These are phyloP conservation scores for Echinosphaeria canescens DNA, from an alignment of 2,329 filamentous ascomycete species.

Conservation along the genomic window DNA sequence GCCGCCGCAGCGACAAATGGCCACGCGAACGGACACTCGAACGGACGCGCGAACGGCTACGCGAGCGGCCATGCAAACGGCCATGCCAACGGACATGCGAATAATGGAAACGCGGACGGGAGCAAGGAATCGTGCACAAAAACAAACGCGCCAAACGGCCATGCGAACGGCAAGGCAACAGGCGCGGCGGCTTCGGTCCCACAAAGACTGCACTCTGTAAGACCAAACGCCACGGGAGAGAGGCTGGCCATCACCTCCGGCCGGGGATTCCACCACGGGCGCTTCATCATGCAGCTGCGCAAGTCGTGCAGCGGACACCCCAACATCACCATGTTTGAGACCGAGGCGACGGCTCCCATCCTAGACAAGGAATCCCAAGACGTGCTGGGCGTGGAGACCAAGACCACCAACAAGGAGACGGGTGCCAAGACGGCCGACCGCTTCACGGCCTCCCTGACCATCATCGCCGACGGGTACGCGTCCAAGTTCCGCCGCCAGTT, in stretches of 20 bases:
- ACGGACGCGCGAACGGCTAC: no score
- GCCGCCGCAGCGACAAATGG: slow-evolving; percentile 4
- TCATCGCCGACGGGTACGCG: slow-evolving; percentile 80
- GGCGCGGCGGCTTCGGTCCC: no score
- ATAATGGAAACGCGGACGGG: slow-evolving; percentile 1
- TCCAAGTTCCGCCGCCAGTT: slow-evolving; percentile 79
- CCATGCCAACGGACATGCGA: slow-evolving; percentile 9
- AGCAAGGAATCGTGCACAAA: no score
- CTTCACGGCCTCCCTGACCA: slow-evolving; percentile 77
- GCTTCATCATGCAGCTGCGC: slow-evolving; percentile 71
- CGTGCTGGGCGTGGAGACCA: slow-evolving; percentile 64
- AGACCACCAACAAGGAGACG: slow-evolving; percentile 35
- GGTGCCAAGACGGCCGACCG: slow-evolving; percentile 39
- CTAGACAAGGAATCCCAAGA: slow-evolving; percentile 44
- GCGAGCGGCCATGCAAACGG: slow-evolving; percentile 4
- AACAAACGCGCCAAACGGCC: no score
- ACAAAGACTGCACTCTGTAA: no score
- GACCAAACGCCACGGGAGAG: slow-evolving; percentile 7
- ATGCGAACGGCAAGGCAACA: slow-evolving; percentile 1
- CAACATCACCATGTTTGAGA: slow-evolving; percentile 84
- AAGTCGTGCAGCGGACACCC: slow-evolving; percentile 49
- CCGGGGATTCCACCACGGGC: slow-evolving; percentile 77
- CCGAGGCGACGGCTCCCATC: slow-evolving; percentile 59
- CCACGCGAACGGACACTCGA: no score
- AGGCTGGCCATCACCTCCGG: slow-evolving; percentile 18